phyloP scores from a whole-genome alignment of 2,329 filamentous ascomycete genomes.

The Acrocalymma vagum region DNA sequence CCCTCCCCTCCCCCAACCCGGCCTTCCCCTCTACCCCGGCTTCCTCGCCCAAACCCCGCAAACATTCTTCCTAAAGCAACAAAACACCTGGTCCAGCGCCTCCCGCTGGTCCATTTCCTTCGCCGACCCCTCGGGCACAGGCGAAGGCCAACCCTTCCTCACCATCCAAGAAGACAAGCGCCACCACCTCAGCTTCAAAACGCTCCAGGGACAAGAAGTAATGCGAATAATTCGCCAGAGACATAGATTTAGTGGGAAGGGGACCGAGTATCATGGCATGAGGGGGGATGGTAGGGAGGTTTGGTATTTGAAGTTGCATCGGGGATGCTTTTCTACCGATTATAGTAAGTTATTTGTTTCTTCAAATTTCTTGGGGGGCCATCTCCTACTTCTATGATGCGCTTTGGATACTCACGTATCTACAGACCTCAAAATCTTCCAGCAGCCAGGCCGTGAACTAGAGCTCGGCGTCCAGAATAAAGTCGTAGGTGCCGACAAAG shows the following conservation, averaged over 20 bases:
- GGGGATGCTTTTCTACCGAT: conserved; percentile 11
- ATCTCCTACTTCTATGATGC: too few species aligned
- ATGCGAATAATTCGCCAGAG: conserved; percentile 22
- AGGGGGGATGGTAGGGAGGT: conserved; percentile 17
- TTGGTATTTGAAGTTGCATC: conserved; percentile 22
- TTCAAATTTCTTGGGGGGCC: too few species aligned
- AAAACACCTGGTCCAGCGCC: conserved; percentile 7
- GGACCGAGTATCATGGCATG: conserved; percentile 23
- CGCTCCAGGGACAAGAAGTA: conserved; percentile 18
- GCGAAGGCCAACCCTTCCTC: conserved; percentile 16
- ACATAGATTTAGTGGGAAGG: conserved; percentile 12
- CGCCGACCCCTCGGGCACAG: conserved; percentile 10
- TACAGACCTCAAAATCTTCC: not conserved
- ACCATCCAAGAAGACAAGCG: conserved; percentile 17
- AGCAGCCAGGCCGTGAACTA: not conserved
- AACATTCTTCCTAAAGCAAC: conserved; percentile 22
- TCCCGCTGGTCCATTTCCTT: conserved; percentile 14
- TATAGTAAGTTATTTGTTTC: conserved; percentile 22
- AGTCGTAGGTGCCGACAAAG: conserved; percentile 21
- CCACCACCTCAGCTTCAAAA: conserved; percentile 18
- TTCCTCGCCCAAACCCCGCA: conserved; percentile 21
- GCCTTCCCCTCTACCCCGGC: conserved; percentile 20
- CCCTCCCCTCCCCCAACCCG: conserved; percentile 20
- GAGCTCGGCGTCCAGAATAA: conserved; percentile 23
- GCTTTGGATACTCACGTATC: too few species aligned